Conservation (phyloP, 768 basidiomycete species). For the Boletus reticulatus region DNA sequence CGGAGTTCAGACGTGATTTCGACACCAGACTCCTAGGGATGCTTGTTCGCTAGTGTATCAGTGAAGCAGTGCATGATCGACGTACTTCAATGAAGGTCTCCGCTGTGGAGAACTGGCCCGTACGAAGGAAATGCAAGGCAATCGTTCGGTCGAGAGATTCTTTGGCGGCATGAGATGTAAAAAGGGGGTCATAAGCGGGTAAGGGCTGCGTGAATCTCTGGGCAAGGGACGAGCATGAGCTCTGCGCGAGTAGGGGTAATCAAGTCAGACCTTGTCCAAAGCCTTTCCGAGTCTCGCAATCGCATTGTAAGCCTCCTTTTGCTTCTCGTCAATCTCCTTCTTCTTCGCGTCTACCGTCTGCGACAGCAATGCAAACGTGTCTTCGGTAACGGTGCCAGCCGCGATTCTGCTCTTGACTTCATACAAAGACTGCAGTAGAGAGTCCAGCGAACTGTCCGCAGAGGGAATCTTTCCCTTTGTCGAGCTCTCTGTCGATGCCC, state of each 20-base stretch:
- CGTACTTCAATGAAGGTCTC: constrained; percentile 71
- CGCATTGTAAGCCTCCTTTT: constrained; percentile 84
- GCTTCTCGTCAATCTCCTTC: constrained; percentile 83
- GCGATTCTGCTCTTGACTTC: constrained; percentile 54
- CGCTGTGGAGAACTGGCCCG: constrained; percentile 77
- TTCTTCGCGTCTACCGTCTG: constrained; percentile 66
- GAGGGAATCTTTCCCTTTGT: constrained; percentile 54
- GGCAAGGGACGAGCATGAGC: constrained; percentile 6
- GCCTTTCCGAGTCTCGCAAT: constrained; percentile 79
- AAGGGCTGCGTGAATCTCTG: constrained; percentile 61
- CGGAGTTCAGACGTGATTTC: constrained; percentile 51
- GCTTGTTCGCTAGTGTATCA: background rate
- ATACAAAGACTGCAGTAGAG: constrained; percentile 56
- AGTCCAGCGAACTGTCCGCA: constrained; percentile 59
- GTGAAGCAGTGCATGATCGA: constrained; percentile 8
- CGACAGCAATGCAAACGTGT: constrained; percentile 48
- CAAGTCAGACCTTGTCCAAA: constrained; percentile 76
- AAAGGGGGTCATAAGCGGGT: constrained; percentile 66
- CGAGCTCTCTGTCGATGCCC: constrained; percentile 50
- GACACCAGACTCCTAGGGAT: constrained; percentile 61
- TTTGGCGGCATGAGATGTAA: constrained; percentile 57
- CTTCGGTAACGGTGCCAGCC: constrained; percentile 46
- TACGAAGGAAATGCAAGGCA: constrained; percentile 74
- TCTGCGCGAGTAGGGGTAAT: background rate
- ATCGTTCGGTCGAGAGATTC: constrained; percentile 67